A percentile compares a stretch with the other conserved stretches of the same genome.
Conservation (phyloP, 179 eudicot genomes). For the Carnegiea gigantea region DNA sequence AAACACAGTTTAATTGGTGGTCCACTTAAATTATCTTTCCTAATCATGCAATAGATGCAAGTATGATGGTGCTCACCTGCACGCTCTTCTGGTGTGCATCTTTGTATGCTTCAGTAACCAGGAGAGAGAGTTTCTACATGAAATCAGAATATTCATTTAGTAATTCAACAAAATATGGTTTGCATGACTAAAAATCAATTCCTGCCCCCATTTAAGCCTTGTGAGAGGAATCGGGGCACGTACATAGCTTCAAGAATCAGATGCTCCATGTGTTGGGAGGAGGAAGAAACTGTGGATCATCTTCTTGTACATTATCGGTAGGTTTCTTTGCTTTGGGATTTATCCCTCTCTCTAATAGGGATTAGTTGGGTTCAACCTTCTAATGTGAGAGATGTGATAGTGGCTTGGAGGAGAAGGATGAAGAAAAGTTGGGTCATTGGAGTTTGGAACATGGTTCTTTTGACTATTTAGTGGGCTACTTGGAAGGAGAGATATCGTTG, state of each 20-base stretch:
- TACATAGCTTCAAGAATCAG: neutral
- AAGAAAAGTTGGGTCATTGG: too few species aligned
- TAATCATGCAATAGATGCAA: neutral
- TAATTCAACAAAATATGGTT: neutral
- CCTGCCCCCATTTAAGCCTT: neutral
- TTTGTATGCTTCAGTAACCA: conserved; percentile 87
- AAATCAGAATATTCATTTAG: conserved; percentile 1
- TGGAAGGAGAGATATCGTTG: too few species aligned
- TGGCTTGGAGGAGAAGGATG: too few species aligned
- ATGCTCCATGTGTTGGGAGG: too few species aligned
- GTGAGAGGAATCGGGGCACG: neutral
- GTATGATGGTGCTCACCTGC: conserved; percentile 38
- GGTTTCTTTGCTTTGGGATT: too few species aligned
- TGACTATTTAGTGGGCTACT: too few species aligned
- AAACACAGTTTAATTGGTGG: neutral
- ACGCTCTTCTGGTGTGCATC: conserved; percentile 97
- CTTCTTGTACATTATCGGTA: too few species aligned
- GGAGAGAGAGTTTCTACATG: conserved; percentile 69
- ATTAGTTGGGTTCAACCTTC: too few species aligned
- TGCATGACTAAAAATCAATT: neutral
- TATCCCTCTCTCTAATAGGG: too few species aligned
- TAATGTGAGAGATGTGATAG: too few species aligned
- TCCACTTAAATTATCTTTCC: neutral
- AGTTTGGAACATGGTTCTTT: too few species aligned
- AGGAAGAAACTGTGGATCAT: too few species aligned